phyloP scores from a whole-genome alignment of 1,139 yeast genomes.

The Zhuliangozyma parablackwelliae region DNA sequence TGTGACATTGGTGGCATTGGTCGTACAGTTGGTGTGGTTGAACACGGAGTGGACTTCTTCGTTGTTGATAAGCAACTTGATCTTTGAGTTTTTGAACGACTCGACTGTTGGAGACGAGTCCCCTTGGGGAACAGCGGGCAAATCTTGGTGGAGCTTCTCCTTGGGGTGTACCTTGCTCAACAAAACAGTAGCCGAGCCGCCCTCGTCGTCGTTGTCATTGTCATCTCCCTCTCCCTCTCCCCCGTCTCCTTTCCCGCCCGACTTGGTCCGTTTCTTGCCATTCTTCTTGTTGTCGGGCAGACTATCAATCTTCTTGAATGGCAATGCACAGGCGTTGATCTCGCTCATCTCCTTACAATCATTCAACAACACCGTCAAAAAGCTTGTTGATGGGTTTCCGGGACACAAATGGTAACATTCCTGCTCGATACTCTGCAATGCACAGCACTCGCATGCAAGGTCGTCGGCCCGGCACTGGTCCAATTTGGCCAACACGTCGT shows the following conservation, averaged over 20 bases:
- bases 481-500: constrained; percentile 39
- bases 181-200: too few relatives aligned
- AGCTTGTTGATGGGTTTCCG: constrained; percentile 44
- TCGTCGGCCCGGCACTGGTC: constrained; percentile 51
- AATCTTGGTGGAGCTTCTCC: too few relatives aligned
- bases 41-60: constrained; percentile 1
- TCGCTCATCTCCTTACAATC: constrained; percentile 46
- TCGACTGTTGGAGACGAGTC: too few relatives aligned
- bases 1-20: too few relatives aligned
- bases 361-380: constrained; percentile 38
- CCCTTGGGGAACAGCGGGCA: too few relatives aligned
- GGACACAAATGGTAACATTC: constrained; percentile 48
- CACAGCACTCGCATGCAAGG: constrained; percentile 54
- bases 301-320: constrained; percentile 39
- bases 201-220: too few relatives aligned
- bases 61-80: constrained; percentile 6
- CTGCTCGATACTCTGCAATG: constrained; percentile 42
- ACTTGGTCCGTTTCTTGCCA: neutral
- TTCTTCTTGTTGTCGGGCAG: neutral
- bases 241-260: too few relatives aligned
- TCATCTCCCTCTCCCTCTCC: neutral
- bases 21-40: too few relatives aligned
- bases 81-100: constrained; percentile 9
- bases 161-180: too few relatives aligned
- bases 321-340: constrained; percentile 47